These are phyloP conservation scores for Daedaleopsis sinensis DNA, from an alignment of 768 basidiomycete species.

Conservation along the genomic window DNA sequence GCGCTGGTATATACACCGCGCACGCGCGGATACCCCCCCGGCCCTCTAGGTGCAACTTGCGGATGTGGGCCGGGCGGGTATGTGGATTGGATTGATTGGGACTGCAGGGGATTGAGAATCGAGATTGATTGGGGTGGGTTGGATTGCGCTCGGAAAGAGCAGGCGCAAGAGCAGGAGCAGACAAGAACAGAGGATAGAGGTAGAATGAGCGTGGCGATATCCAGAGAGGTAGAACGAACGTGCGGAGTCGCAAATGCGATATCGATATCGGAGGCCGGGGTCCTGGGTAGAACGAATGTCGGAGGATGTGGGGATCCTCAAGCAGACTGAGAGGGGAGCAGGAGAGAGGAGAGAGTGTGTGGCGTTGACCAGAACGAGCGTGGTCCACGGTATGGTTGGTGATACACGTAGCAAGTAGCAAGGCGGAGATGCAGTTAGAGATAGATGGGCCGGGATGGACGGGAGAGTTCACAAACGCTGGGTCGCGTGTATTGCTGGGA, in stretches of 20 bases:
- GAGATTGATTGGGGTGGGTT: too few relatives aligned
- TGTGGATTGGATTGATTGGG: too few relatives aligned
- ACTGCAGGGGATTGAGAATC: too few relatives aligned
- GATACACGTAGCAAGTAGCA: too few relatives aligned
- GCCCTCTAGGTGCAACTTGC: not conserved
- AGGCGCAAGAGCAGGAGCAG: not conserved
- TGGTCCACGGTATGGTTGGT: too few relatives aligned
- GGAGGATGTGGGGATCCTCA: not conserved
- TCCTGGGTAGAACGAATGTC: not conserved
- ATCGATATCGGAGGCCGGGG: not conserved
- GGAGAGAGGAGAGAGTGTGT: conserved; percentile 2
- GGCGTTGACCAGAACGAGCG: not conserved
- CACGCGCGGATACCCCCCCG: not conserved
- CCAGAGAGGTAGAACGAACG: not conserved
- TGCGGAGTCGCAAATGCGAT: not conserved
- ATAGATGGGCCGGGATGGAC: conserved; percentile 8
- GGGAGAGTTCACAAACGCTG: conserved; percentile 3
- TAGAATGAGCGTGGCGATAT: conserved; percentile 5
- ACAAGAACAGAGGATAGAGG: too few relatives aligned
- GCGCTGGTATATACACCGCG: conserved; percentile 22
- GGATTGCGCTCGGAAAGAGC: not conserved
- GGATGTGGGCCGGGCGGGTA: not conserved
- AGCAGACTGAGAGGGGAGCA: too few relatives aligned
- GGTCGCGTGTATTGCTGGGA: not conserved
- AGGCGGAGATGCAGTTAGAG: conserved; percentile 2